These are phyloP conservation scores for Trichoderma asperelloides DNA, from an alignment of 495 filamentous ascomycete genomes.

Conservation along the genomic window DNA sequence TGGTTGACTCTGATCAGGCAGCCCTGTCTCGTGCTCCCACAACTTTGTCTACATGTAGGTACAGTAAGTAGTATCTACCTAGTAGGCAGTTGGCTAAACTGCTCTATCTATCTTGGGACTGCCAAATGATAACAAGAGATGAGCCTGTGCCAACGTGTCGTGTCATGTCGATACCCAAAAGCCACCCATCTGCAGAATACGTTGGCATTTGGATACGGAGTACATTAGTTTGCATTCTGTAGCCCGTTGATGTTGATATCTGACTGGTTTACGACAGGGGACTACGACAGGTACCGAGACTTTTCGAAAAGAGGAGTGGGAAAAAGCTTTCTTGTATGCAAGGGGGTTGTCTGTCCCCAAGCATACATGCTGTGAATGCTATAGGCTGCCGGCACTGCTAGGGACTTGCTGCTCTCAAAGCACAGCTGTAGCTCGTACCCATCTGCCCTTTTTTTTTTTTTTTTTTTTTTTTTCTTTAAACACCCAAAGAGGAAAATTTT, in stretches of 20 bases:
- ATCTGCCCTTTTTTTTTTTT: neutral
- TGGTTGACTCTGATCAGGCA: neutral
- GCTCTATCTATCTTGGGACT: neutral
- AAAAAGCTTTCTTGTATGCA: too few relatives aligned
- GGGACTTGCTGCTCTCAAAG: too few relatives aligned
- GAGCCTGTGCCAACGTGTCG: neutral
- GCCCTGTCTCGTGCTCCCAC: neutral
- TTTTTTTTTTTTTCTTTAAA: too few relatives aligned
- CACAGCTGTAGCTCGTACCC: too few relatives aligned
- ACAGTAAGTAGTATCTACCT: too few relatives aligned
- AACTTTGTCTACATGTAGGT: too few relatives aligned
- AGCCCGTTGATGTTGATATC: neutral
- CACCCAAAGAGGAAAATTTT: neutral
- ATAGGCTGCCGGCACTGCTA: too few relatives aligned
- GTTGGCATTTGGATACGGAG: neutral
- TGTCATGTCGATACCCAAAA: neutral
- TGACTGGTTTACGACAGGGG: neutral
- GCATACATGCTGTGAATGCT: too few relatives aligned
- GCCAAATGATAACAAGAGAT: neutral
- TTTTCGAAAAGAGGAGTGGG: too few relatives aligned
- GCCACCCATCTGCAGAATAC: neutral
- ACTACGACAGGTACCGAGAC: too few relatives aligned
- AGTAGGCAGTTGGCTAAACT: neutral
- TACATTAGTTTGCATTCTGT: neutral
- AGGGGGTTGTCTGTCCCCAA: too few relatives aligned